Base-by-base conservation (phyloP, 306 rosid genomes). In the Rosa rugosa region DNA sequence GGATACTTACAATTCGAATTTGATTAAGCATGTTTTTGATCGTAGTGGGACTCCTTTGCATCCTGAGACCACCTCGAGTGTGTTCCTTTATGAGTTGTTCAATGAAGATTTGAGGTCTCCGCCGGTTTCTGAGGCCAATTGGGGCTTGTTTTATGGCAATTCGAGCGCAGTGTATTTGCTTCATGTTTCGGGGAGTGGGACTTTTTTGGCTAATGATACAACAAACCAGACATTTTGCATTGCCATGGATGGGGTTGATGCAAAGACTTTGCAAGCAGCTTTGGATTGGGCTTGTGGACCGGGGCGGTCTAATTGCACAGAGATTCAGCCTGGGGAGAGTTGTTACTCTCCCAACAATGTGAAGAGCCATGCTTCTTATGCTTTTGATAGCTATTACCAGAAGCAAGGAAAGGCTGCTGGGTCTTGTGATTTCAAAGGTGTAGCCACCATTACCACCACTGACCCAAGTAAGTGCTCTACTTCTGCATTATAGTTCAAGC, bases 281-380 rank as follows among this genome's bases (percentile, higher is more conserved):
- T 82, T 94, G 84, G 98, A 94, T 87, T 94, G 97, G 98, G 89
- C 96, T 0, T 94, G 97, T 80, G 97, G 97, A 25, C 92, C 91
- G 0, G 97, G 97, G 1, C 42, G 83, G 36, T 90, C 98, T 1
- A 91, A 94, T 84, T 94, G 98, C 84, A 83, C 96, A 0, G 97
- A 91, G 84, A 86, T 94, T 72, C 98, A 90, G 63, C 97, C 97
- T 0, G 98, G 98, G 73, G 91, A 94, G 75, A 79, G 12, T 75
- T 94, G 98, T 70, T 94, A 85, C 68, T 80, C 80, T 79, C 97
- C 93, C 20, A 94, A 94, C 56, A 90, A 89, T 83, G 97, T 94
- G 60, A 90, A 83, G 80, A 91, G 67, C 51, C 98, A 94, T 80
- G 97, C 98, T 62, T 86, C 97, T 46, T 94, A 86, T 84, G 98